Evolutionary conservation across 352 stramenopile species (phyloP).

Genomic region (Phytopythium montanum): DNA sequence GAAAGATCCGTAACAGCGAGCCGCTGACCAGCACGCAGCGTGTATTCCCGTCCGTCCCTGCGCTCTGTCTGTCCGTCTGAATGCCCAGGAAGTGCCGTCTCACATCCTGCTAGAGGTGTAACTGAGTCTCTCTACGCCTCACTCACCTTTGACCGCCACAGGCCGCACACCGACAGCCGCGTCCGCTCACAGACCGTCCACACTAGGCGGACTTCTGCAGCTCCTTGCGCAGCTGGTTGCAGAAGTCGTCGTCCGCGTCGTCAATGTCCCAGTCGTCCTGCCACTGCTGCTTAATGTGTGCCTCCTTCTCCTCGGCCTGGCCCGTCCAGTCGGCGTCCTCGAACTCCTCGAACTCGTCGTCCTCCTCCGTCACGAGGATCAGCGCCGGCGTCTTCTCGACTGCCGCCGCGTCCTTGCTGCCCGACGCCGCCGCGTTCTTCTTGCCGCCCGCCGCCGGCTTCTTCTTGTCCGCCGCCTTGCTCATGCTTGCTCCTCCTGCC

Average conservation of each 20-base stretch:
- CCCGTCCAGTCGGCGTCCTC: constrained; percentile 77
- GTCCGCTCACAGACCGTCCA: not conserved
- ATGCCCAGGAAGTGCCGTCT: no score
- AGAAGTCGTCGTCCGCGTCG: constrained; percentile 91
- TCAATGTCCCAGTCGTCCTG: constrained; percentile 93
- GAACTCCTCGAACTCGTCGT: constrained; percentile 90
- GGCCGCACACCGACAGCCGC: no score
- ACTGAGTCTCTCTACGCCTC: no score
- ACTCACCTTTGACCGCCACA: no score
- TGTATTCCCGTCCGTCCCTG: not conserved
- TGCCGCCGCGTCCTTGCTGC: constrained; percentile 14
- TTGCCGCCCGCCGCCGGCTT: constrained; percentile 14
- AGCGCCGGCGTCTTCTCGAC: constrained; percentile 64
- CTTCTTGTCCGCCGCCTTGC: constrained; percentile 35
- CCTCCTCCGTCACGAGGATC: constrained; percentile 82
- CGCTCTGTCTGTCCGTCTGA: not conserved
- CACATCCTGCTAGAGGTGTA: no score
- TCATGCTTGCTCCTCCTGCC: constrained; percentile 14
- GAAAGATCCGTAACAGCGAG: not conserved
- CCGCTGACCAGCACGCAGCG: not conserved
- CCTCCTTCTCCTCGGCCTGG: constrained; percentile 74
- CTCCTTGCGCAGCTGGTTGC: constrained; percentile 89
- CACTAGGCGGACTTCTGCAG: constrained; percentile 80
- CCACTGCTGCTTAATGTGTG: constrained; percentile 88
- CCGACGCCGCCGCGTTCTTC: constrained; percentile 23